These are phyloP conservation scores for Mucor velutinosus DNA, from an alignment of 371 early-diverging fungal species.

Conservation along the genomic window DNA sequence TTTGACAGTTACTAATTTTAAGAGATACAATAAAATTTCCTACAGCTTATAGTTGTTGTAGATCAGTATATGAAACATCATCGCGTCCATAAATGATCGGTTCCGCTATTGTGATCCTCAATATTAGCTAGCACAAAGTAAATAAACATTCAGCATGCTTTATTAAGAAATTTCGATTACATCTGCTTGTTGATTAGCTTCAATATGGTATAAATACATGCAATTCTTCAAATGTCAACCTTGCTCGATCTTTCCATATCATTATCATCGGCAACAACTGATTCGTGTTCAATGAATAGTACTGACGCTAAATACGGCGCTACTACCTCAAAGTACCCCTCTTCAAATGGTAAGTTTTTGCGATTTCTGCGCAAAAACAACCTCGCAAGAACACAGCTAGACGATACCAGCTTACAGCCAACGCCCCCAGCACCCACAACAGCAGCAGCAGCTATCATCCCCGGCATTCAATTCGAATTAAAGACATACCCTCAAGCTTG, in stretches of 20 bases:
- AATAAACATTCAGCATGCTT: neutral
- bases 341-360: neutral
- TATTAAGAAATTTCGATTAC: neutral
- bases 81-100: neutral
- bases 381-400: neutral
- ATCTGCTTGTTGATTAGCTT: neutral
- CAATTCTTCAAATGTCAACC: neutral
- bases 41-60: neutral
- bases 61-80: neutral
- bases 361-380: neutral
- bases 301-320: neutral
- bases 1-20: neutral
- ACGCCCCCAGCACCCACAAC: neutral
- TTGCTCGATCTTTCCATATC: neutral
- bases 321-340: neutral
- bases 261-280: neutral
- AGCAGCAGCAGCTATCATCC: neutral
- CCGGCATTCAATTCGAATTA: neutral
- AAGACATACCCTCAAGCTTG: constrained; percentile 46
- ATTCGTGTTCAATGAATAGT: neutral
- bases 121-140: neutral
- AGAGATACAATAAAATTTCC: neutral
- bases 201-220: neutral
- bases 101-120: neutral
- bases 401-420: neutral